Base-by-base conservation (phyloP, 2,329 filamentous ascomycete species). In the Aspergillus sergii region DNA sequence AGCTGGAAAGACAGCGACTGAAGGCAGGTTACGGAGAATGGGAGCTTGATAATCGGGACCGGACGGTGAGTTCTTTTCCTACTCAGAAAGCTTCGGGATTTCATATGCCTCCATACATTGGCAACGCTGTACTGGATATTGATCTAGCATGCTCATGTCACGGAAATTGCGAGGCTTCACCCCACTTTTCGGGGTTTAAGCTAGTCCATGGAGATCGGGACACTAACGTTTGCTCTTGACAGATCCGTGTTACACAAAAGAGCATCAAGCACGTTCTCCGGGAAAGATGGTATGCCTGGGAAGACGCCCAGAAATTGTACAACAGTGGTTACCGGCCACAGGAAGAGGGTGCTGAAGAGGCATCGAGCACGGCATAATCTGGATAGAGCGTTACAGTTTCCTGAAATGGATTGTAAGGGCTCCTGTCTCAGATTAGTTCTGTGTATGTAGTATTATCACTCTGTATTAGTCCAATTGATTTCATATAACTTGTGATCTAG, bases 211-310 rank as follows among this genome's bases (percentile, higher is more conserved):
- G 57, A 26, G 16, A 28, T 19, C 14, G 16, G 16, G 26, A 16
- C 26, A 36, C 63, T 58, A 19, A 60, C 36, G 30, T 12, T 57
- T 46, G n/a, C 23, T n/a, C 14, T 14, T n/a, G 8, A 26, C 73
- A 96, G 92, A 86, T 96, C 64, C 84, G 84, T 70, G 82, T 83
- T 75, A 97, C 94, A 28, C 92, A 94, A 86, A 86, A 88, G 73
- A 84, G 85, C 53, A 96, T 98, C 78, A 93, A 92, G 81, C 91
- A 95, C 69, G 86, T 89, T 57, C 82, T 98, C 73, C 94, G 92
- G 41, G 94, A 97, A 80, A 86, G 94, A 72, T 95, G 88, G 81
- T 94, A 97, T 80, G 86, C 91, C 11, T 98, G 93, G 91, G 77
- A 78, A 62, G 78, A 80, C 45, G 79, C 78, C 39, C 71, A 73